phyloP scores from a whole-genome alignment of 352 stramenopile genomes.

The Pilasporangium apinafurcum region DNA sequence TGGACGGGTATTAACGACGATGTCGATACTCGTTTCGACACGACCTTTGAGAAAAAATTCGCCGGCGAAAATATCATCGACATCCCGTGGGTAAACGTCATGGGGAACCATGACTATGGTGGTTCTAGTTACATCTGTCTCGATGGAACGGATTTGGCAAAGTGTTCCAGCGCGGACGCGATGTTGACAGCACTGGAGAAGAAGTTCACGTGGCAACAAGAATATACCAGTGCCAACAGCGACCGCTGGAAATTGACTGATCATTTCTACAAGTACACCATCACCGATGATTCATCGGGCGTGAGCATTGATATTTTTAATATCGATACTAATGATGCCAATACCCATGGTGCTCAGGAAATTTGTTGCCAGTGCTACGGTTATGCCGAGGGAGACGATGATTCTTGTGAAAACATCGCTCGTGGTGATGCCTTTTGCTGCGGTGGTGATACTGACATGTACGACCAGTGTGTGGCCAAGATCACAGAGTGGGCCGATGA shows the following conservation, averaged over 20 bases:
- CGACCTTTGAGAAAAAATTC: slow-evolving; percentile 82
- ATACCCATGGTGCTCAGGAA: slow-evolving; percentile 36
- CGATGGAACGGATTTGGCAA: slow-evolving; percentile 18
- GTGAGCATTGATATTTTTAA: slow-evolving; percentile 60
- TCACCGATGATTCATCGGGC: slow-evolving; percentile 25
- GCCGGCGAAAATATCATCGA: slow-evolving; percentile 25
- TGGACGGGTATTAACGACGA: slow-evolving; percentile 58
- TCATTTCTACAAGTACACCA: slow-evolving; percentile 47
- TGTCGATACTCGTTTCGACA: slow-evolving; percentile 58
- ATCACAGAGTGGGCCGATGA: slow-evolving; percentile 41
- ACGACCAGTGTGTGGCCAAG: slow-evolving; percentile 28
- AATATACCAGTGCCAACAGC: slow-evolving; percentile 44
- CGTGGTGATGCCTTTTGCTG: slow-evolving; percentile 30
- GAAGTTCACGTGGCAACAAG: slow-evolving; percentile 39
- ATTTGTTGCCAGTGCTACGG: slow-evolving; percentile 61
- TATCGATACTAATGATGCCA: slow-evolving; percentile 47
- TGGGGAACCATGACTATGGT: slow-evolving; percentile 85
- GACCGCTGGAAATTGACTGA: slow-evolving; percentile 49
- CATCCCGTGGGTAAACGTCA: slow-evolving; percentile 81
- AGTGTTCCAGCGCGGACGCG: slow-evolving; percentile 38
- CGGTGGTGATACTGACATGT: slow-evolving; percentile 28
- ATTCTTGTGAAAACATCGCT: slow-evolving; percentile 26
- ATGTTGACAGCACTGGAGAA: slow-evolving; percentile 32
- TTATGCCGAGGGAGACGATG: slow-evolving; percentile 29
- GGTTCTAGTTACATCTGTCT: slow-evolving; percentile 74